phyloP scores from a whole-genome alignment of 768 basidiomycete genomes.

The Tulasnella sp. region DNA sequence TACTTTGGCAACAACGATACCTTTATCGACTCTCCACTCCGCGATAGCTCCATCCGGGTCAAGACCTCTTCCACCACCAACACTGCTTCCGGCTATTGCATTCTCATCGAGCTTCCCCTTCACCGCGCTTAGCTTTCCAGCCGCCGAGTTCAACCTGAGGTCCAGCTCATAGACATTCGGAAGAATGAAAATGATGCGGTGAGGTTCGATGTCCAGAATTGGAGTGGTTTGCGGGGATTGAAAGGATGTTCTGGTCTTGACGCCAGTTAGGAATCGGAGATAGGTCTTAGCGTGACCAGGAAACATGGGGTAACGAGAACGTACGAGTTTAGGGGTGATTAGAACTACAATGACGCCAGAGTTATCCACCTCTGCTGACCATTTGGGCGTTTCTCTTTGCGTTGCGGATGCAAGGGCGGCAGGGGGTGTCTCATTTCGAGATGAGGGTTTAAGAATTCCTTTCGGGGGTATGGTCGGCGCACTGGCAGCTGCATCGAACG shows the following conservation, averaged over 20 bases:
- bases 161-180: constrained; percentile 51
- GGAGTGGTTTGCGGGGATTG: constrained; percentile 40
- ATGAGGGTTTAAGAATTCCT: background rate
- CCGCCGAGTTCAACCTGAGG: constrained; percentile 40
- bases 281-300: background rate
- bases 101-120: constrained; percentile 1
- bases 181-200: constrained; percentile 51
- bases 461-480: background rate
- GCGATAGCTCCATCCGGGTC: constrained; percentile 60
- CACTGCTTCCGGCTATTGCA: background rate
- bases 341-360: constrained; percentile 47
- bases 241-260: constrained; percentile 38
- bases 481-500: constrained; percentile 5
- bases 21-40: constrained; percentile 62
- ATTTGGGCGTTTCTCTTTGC: constrained; percentile 8
- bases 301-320: constrained; percentile 31
- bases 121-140: constrained; percentile 45
- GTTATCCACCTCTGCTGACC: constrained; percentile 24
- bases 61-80: constrained; percentile 2
- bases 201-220: constrained; percentile 62
- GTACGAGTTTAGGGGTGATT: constrained; percentile 54
- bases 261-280: background rate
- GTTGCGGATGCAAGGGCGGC: background rate
- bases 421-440: background rate
- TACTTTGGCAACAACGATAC: constrained; percentile 43